Base-by-base conservation (phyloP, 495 filamentous ascomycete genomes). In the Aspergillus homomorphus region DNA sequence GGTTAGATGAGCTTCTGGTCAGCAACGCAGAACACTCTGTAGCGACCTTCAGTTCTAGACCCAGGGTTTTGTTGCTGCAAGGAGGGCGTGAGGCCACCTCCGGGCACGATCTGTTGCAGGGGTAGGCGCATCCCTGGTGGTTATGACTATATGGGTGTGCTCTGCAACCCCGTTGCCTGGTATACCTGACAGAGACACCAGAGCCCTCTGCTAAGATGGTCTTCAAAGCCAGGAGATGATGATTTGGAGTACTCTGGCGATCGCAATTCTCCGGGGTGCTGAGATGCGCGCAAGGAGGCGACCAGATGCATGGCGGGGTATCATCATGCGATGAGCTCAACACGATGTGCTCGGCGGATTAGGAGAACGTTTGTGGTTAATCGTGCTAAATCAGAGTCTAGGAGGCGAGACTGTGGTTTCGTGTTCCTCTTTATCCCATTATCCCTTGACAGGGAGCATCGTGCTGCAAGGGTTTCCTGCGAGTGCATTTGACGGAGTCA, bases 381-480 rank as follows among this genome's bases (percentile, higher is more conserved):
- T 38, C 33, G 33, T 38, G 33, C 33, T 38, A 38, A 5, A 10
- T 9, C 33, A 10, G 33, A 38, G n/a, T n/a, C 33, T 38, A 12
- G 12, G 2, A 5, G 10, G 12, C 33, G 10, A 38, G 33, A 12
- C 6, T 5, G 15, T 7, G 33, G 33, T 2, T 38, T 38, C 12
- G 10, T 12, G 4, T 6, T 38, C 33, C 2, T 12, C 33, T 33
- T 26, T n/a, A n/a, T 41, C 26, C 22, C 45, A 8, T 43, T 41
- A 57, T 51, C 55, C 55, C 55, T 57, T 58, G 56, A 19, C 42
- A 20, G 22, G 30, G 33, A 4, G 12, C 33, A 6, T 38, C 10
- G 14, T 4, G 9, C 21, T 33, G 48, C 55, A 57, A 57, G 55
- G 54, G 55, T 38, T 12, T 5, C 33, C 7, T 38, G 12, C 15